Evolutionary conservation across 2,329 filamentous ascomycete genomes (phyloP), one percentile per base, ranked within the genome.

Genomic region (Ceratocystis colombiana): DNA sequence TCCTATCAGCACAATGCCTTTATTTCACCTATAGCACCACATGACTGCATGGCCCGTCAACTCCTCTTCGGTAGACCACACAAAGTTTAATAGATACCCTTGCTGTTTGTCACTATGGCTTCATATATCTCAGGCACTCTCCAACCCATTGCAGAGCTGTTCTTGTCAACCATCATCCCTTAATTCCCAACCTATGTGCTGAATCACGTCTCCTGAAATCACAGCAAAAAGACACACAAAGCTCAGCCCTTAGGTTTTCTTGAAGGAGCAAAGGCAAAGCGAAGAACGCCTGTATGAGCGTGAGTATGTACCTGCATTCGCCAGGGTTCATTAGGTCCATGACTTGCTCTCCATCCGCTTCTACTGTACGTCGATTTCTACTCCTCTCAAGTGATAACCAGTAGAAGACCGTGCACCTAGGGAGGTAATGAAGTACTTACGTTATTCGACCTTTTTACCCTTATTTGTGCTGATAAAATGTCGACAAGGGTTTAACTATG

Each of bases 231-330:
- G 25, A 59, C 22, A 25, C 6, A 30, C 55, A 15, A 5, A 20
- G 15, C 53, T 12, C 10, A 5, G 37, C 37, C 8, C 12, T 15
- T 41, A 8, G 30, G 15, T 33, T 57, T 57, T 3, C 12, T 37
- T 30, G 25, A 8, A 15, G 8, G 55, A n/a, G 7, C 8, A 20
- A 59, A 17, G 25, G 28, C 5, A 20, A 22, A 17, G 30, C 15
- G 3, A 30, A 25, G 55, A n/a, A 30, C 7, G 12, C 20, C 3
- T 22, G 7, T 48, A 15, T 22, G 12, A 15, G 55, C 28, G 28
- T 37, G 55, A 30, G 55, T 59, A 20, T 28, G 55, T 59, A 33
- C 55, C 55, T 59, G 55, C 55, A 59, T 59, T 15, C 28, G 17
- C 28, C 17, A n/a, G 28, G 55, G 25, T 7, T 59, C 28, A 10